These are phyloP conservation scores for Penicillium sp. DNA, from an alignment of 2,329 filamentous ascomycete species.

Conservation along the genomic window DNA sequence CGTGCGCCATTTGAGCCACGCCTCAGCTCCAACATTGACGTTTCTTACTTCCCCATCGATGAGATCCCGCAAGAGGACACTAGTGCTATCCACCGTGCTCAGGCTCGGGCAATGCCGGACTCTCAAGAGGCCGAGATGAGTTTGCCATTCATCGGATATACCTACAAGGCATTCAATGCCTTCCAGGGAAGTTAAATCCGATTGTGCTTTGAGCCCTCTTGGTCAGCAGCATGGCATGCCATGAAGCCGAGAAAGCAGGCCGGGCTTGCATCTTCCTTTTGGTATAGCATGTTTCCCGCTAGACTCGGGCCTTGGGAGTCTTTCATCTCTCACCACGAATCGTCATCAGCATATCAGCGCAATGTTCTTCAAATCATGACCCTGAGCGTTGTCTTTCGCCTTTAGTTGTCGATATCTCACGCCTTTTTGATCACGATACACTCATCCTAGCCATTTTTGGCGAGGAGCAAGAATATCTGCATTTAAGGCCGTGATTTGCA, in stretches of 20 bases:
- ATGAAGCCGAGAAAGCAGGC: constrained; percentile 25
- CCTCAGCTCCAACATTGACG: constrained; percentile 87
- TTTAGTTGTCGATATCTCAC: constrained; percentile 24
- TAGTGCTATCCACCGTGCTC: constrained; percentile 75
- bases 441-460: neutral
- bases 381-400: constrained; percentile 21
- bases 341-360: constrained; percentile 36
- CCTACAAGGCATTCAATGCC: constrained; percentile 90
- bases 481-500: constrained; percentile 19
- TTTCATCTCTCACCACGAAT: constrained; percentile 23
- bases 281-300: constrained; percentile 19
- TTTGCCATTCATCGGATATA: constrained; percentile 91
- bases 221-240: constrained; percentile 4
- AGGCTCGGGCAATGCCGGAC: constrained; percentile 65
- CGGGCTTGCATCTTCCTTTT: constrained; percentile 29
- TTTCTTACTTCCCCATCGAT: constrained; percentile 97
- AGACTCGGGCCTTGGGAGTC: constrained; percentile 16
- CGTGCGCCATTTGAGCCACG: constrained; percentile 94
- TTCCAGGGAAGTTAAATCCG: constrained; percentile 44
- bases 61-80: constrained; percentile 97
- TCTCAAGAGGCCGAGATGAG: constrained; percentile 91
- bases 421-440: constrained; percentile 8
- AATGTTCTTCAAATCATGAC: constrained; percentile 23
- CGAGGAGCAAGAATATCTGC: constrained; percentile 8
- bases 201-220: constrained; percentile 15